phyloP scores from a whole-genome alignment of 768 basidiomycete species.

The Coprinopsis cinerea region DNA sequence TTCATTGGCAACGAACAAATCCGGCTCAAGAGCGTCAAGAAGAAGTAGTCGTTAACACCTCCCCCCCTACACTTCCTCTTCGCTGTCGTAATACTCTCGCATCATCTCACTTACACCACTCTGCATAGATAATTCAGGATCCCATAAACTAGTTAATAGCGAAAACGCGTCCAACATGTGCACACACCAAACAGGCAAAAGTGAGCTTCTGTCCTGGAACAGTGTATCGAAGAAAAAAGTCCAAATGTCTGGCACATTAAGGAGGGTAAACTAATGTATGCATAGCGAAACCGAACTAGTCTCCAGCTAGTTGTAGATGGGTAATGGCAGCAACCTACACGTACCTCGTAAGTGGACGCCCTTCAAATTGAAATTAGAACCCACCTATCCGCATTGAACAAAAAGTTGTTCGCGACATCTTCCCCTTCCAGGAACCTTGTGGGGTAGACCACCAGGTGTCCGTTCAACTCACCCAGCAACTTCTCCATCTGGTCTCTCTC shows the following conservation, averaged over 20 bases:
- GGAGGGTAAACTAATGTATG: not conserved
- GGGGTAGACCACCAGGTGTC: conserved; percentile 84
- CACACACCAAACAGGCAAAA: too few relatives aligned
- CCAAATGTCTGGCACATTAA: too few relatives aligned
- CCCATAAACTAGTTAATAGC: too few relatives aligned
- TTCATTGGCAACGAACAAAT: conserved; percentile 93
- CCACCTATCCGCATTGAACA: conserved; percentile 84
- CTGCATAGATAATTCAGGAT: too few relatives aligned
- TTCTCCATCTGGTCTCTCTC: conserved; percentile 90
- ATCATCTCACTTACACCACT: too few relatives aligned
- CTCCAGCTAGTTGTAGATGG: conserved; percentile 54
- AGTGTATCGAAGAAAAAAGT: too few relatives aligned
- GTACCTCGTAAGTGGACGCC: conserved; percentile 1
- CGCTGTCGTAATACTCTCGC: not conserved
- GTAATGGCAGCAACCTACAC: conserved; percentile 60
- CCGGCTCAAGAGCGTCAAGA: conserved; percentile 87
- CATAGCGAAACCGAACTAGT: not conserved
- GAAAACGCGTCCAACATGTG: too few relatives aligned
- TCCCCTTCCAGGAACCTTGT: conserved; percentile 90
- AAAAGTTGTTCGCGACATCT: conserved; percentile 85
- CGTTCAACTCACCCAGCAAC: conserved; percentile 66
- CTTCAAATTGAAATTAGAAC: conserved; percentile 13
- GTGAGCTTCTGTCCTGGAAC: too few relatives aligned
- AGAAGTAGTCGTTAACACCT: conserved; percentile 59
- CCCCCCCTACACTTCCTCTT: not conserved